phyloP scores from a whole-genome alignment of 257 asterid species.

The Lavandula angustifolia region DNA sequence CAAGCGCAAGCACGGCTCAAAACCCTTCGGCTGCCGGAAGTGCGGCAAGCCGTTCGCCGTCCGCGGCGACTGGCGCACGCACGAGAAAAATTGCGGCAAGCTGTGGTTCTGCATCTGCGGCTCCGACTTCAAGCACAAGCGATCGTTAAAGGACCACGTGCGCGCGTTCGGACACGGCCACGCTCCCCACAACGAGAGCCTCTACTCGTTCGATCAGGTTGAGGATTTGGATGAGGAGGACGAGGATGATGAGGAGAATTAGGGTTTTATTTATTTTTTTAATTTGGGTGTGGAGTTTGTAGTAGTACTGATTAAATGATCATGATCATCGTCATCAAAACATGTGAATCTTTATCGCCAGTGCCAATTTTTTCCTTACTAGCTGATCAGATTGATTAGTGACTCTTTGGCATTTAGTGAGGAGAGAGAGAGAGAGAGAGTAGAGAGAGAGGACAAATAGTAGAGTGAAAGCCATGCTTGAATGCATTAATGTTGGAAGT shows the following conservation, averaged over 20 bases:
- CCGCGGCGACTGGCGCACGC: constrained; percentile 92
- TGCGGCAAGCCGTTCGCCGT: constrained; percentile 82
- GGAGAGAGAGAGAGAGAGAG: constrained; percentile 18
- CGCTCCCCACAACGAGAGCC: constrained; percentile 61
- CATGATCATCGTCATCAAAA: not conserved
- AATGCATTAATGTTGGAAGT: constrained; percentile 48
- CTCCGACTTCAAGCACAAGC: constrained; percentile 86
- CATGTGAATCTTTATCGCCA: constrained; percentile 42
- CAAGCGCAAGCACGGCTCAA: constrained; percentile 79
- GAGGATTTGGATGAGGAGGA: constrained; percentile 35
- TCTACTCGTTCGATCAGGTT: constrained; percentile 32
- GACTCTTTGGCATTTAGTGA: constrained; percentile 55
- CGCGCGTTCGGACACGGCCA: constrained; percentile 77
- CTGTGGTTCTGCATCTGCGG: constrained; percentile 88
- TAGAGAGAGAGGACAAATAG: constrained; percentile 43
- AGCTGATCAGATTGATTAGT: constrained; percentile 43
- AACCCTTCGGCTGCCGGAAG: constrained; percentile 70
- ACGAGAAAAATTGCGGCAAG: constrained; percentile 87
- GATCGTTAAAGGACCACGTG: constrained; percentile 85
- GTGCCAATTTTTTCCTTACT: constrained; percentile 9
- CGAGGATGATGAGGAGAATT: constrained; percentile 17
- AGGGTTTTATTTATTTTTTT: not conserved
- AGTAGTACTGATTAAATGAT: not conserved
- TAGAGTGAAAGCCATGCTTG: constrained; percentile 51
- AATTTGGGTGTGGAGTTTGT: not conserved